Conservation (phyloP, 2,329 filamentous ascomycete genomes). For the Periconia macrospinosa region DNA sequence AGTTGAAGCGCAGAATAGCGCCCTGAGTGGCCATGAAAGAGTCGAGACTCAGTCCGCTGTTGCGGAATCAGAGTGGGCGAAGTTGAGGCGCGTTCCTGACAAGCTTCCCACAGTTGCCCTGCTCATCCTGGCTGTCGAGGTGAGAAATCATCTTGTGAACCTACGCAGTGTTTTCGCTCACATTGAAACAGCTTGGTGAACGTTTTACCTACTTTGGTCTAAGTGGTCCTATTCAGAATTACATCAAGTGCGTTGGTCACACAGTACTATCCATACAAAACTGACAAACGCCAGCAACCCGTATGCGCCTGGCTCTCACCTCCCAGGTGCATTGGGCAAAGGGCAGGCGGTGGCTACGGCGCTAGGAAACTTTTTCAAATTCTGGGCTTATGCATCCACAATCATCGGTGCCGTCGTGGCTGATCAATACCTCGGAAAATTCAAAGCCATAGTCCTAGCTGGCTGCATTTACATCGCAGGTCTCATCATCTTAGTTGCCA, state of each 20-base stretch:
- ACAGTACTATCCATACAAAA: too few species aligned
- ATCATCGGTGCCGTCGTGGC: constrained; percentile 61
- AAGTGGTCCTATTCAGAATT: constrained; percentile 15
- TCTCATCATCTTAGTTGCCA: constrained; percentile 57
- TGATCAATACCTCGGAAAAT: constrained; percentile 63
- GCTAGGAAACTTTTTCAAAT: constrained; percentile 57
- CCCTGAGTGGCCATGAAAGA: constrained; percentile 2
- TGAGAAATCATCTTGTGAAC: not conserved
- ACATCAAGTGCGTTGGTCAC: constrained; percentile 9
- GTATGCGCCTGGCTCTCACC: constrained; percentile 4
- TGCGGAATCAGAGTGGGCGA: constrained; percentile 2
- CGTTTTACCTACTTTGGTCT: constrained; percentile 16
- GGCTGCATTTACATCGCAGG: constrained; percentile 61
- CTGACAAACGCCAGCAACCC: constrained; percentile 2
- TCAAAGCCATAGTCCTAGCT: constrained; percentile 61
- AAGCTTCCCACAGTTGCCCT: constrained; percentile 11
- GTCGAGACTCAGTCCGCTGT: constrained; percentile 2
- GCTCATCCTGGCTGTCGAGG: constrained; percentile 16
- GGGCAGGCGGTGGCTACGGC: constrained; percentile 47
- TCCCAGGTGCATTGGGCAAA: too few species aligned
- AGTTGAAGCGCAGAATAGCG: too few species aligned
- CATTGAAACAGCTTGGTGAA: constrained; percentile 9
- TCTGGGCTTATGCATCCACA: constrained; percentile 61
- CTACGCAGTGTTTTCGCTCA: not conserved
- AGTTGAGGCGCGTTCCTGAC: constrained; percentile 9